Percentiles rank a stretch among this genome's conserved stretches.
Conservation (phyloP, 768 basidiomycete species). For the Boletus sensibilis region DNA sequence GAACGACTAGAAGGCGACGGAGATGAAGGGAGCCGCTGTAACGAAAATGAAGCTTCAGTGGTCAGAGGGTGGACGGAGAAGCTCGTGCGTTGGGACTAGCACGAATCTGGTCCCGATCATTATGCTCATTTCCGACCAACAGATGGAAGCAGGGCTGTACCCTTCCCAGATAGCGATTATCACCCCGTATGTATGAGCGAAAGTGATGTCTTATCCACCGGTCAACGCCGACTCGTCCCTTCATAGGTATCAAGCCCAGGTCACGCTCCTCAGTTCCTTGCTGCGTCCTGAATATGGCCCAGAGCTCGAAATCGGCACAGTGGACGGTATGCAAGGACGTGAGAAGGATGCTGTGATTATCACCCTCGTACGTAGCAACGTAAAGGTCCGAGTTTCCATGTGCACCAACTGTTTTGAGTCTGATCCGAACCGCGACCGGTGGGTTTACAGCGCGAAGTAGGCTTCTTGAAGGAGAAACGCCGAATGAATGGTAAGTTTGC, state of each 20-base stretch:
- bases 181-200: conserved; percentile 60
- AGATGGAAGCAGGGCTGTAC: conserved; percentile 62
- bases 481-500: conserved; percentile 74
- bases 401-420: background rate
- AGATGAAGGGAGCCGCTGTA: conserved; percentile 90
- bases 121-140: background rate
- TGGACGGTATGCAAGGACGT: conserved; percentile 96
- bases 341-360: conserved; percentile 95
- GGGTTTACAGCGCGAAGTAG: conserved; percentile 75
- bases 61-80: conserved; percentile 81
- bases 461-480: conserved; percentile 91
- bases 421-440: background rate
- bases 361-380: conserved; percentile 89
- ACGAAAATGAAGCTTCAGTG: conserved; percentile 91
- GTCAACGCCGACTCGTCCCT: background rate
- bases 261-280: conserved; percentile 75
- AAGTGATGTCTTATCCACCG: background rate
- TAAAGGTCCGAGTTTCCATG: conserved; percentile 47
- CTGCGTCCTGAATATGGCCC: conserved; percentile 68
- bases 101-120: too few species aligned
- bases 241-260: conserved; percentile 85
- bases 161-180: conserved; percentile 82
- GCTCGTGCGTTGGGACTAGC: conserved; percentile 49
- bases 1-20: conserved; percentile 74
- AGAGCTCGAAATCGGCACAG: conserved; percentile 85